Percentiles rank a stretch among this genome's conserved stretches.
phyloP scores from a whole-genome alignment of 139 green algal species.

The Micromonas commoda region DNA sequence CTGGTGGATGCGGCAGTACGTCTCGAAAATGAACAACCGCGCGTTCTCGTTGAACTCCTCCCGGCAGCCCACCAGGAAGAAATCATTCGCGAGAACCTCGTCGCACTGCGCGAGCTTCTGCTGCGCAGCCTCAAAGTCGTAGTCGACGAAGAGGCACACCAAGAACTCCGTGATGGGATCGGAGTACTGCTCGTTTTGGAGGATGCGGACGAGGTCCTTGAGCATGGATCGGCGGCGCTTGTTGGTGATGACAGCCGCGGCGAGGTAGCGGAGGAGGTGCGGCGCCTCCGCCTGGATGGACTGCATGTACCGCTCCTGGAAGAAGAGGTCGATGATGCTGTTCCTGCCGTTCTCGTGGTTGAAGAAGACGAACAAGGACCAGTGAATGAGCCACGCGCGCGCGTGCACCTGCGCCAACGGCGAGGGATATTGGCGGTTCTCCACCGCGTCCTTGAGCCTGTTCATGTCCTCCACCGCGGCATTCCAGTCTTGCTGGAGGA shows the following conservation, averaged over 20 bases:
- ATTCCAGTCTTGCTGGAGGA: constrained; percentile 83
- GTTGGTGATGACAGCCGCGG: constrained; percentile 84
- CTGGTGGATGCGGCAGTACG: constrained; percentile 84
- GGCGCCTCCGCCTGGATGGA: constrained; percentile 81
- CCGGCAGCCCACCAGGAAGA: constrained; percentile 75
- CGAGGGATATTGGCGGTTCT: constrained; percentile 54
- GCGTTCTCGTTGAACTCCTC: constrained; percentile 93
- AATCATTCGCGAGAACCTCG: constrained; percentile 84
- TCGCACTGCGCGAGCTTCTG: constrained; percentile 83
- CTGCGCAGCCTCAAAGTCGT: constrained; percentile 95
- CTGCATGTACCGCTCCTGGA: constrained; percentile 74
- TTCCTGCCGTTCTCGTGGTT: constrained; percentile 94
- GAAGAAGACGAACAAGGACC: constrained; percentile 96
- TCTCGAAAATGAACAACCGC: constrained; percentile 95
- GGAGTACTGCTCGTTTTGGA: constrained; percentile 47
- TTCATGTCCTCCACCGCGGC: constrained; percentile 81
- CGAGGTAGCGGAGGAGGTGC: constrained; percentile 90
- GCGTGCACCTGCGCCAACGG: constrained; percentile 87
- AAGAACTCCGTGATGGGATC: constrained; percentile 90
- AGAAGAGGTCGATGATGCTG: constrained; percentile 91
- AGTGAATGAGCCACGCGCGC: constrained; percentile 97
- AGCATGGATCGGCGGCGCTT: constrained; percentile 73
- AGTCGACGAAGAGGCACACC: constrained; percentile 81
- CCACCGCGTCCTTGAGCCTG: constrained; percentile 87
- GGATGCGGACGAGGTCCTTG: constrained; percentile 77